phyloP scores from a whole-genome alignment of 352 stramenopile species.

The Phytophthora tubulina region DNA sequence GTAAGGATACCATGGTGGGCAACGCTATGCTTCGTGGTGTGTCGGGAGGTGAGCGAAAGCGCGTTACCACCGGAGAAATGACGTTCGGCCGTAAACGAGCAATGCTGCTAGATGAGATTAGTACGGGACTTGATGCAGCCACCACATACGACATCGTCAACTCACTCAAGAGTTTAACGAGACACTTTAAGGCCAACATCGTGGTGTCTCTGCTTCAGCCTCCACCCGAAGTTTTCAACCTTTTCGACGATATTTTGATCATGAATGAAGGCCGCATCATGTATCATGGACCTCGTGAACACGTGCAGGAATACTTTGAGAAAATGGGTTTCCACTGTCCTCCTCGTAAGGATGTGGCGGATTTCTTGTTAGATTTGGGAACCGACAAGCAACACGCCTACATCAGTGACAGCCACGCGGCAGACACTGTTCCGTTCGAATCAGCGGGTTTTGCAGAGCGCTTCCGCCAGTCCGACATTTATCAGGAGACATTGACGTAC shows the following conservation, averaged over 20 bases:
- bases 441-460: conserved; percentile 56
- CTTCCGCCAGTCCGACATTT: conserved; percentile 65
- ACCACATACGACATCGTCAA: conserved; percentile 72
- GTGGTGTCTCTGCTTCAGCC: conserved; percentile 91
- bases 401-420: conserved; percentile 19
- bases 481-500: conserved; percentile 55
- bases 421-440: conserved; percentile 32
- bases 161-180: conserved; percentile 53
- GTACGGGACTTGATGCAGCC: conserved; percentile 64
- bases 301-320: conserved; percentile 61
- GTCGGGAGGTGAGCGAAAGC: conserved; percentile 91
- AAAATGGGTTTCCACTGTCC: conserved; percentile 58
- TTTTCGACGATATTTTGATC: conserved; percentile 96
- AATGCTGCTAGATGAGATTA: conserved; percentile 86
- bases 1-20: conserved; percentile 70
- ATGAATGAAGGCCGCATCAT: conserved; percentile 92
- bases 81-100: conserved; percentile 80
- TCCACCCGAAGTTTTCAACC: conserved; percentile 92
- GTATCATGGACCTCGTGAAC: conserved; percentile 61
- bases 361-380: conserved; percentile 65
- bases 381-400: conserved; percentile 65
- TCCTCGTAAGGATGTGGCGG: conserved; percentile 56
- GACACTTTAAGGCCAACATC: conserved; percentile 60
- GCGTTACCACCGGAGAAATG: conserved; percentile 92
- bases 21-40: conserved; percentile 74